Base-by-base conservation (phyloP, 225 moss, liverwort and hornwort genomes). In the Sphagnum contortum region DNA sequence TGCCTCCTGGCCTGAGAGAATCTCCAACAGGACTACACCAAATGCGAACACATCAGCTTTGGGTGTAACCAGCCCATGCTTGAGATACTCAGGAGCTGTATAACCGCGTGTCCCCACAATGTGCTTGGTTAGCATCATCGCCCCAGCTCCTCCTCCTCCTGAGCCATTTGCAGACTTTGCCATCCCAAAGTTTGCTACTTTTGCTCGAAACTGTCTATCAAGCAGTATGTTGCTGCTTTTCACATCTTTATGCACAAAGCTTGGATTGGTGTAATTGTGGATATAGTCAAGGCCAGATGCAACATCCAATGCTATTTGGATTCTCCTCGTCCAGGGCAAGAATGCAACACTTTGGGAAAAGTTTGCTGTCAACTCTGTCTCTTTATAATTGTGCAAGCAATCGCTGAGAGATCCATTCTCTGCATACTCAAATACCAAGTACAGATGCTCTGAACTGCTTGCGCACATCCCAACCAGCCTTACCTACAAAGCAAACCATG, bases 121-220 rank as follows among this genome's bases (percentile, higher is more conserved):
- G 64, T 96, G 96, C 60, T 92, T 87, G 2, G 92, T 96, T 64
- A 96, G 85, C 50, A 86, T 63, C 29, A 29, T 29, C 29, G 1
- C 29, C 29, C 29, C 29, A 29, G 29, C 29, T 29, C 29, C 29
- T 29, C 29, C 29, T 9, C 84, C 86, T 2, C 78, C 80, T 0
- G 79, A 76, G 2, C 76, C 50, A 7, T 78, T 88, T 0, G 84
- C 74, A 44, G 96, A 80, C 55, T 88, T 92, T 2, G 96, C 96
- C 96, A 96, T 92, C 1, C 92, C 96, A 72, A 96, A 96, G 56
- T 96, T 96, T 12, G 96, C 92, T 49, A 96, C 88, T 64, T 92
- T 96, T 0, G 96, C 92, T 3, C 90, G 83, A 70, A 92, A 92
- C 55, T 68, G 69, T 8, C 59, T 52, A 66, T 96, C 92, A 13